Base-by-base conservation (phyloP, 176 grass and related monocot species). In the Aegilops longissima region DNA sequence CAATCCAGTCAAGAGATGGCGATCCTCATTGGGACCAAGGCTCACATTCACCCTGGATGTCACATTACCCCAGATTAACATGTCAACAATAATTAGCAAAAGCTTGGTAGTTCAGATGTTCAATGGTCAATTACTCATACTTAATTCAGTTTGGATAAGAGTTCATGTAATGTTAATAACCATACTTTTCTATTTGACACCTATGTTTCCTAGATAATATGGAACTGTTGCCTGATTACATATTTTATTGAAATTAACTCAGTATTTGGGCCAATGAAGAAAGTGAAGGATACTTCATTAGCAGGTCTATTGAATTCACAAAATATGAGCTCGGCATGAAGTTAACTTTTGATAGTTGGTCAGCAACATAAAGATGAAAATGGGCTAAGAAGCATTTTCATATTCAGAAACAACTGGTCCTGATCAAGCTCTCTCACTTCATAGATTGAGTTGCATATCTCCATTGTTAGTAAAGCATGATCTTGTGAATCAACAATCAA, bases 21-120 rank as follows among this genome's bases (percentile, higher is more conserved):
- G 89, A 95, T 95, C 89, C 88, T 98, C 95, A 58, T 86, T 90
- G 6, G 95, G 93, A 13, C 93, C 95, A 85, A 98, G 36, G 68
- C 83, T 90, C 68, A 92, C 85, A 81, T 98, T 98, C 89, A 98
- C 95, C 70, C 95, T 97, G 84, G 85, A 91, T 84, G 25, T 45
- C 25, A 84, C 25, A 35, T 83, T 87, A 87, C 20, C 84, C 58
- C 66, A 8, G 44, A 87, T 80, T 83, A 87, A 87, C 75, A 91
- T 73, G 76, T 38, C 73, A 75, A 75, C 10, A 76, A 61, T 8
- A 83, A 76, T 51, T 4, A 25, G 6, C 5, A 47, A 45, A 58
- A 47, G 14, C 24, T 7, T 44, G 30, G 73, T 35, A 79, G 35
- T 83, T 73, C 18, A 83, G 66, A 83, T 34, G 11, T 63, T 72